These are phyloP conservation scores for Eucalyptus virginea DNA, from an alignment of 345 rosid genomes.

Conservation along the genomic window DNA sequence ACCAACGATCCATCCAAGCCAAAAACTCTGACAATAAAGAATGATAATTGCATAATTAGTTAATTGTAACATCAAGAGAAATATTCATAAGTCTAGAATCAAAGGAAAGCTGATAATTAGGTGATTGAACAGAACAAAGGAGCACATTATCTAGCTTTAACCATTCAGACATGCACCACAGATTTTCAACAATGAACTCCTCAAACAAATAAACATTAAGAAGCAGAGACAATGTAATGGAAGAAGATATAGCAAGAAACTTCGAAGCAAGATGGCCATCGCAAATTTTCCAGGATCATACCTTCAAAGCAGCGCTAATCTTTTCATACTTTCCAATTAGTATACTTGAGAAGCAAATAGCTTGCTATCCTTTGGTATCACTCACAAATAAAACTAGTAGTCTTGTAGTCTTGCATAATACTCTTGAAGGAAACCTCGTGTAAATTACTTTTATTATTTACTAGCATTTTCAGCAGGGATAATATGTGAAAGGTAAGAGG, in stretches of 20 bases:
- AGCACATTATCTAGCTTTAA: not conserved
- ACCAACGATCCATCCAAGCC: slow-evolving; percentile 80
- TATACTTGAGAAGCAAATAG: not conserved
- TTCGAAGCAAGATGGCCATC: not conserved
- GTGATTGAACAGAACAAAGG: not conserved
- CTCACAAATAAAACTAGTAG: not conserved
- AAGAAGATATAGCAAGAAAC: not conserved
- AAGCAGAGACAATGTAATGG: not conserved
- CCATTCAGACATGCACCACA: not conserved
- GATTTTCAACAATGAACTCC: not conserved
- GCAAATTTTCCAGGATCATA: not conserved
- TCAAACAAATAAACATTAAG: not conserved
- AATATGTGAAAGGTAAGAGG: not conserved
- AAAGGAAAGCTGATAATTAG: not conserved
- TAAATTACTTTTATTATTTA: not conserved
- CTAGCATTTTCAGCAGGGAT: not conserved
- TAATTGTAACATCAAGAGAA: not conserved
- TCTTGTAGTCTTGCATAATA: not conserved
- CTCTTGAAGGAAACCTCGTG: not conserved
- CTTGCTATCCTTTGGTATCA: not conserved
- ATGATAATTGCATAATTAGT: not conserved
- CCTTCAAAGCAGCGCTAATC: not conserved
- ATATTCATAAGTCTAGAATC: not conserved
- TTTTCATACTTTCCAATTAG: not conserved
- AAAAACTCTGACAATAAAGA: slow-evolving; percentile 58